A percentile compares a stretch with the other conserved stretches of the same genome.
phyloP scores from a whole-genome alignment of 2,329 filamentous ascomycete species.

The Pseudonectria foliicola region DNA sequence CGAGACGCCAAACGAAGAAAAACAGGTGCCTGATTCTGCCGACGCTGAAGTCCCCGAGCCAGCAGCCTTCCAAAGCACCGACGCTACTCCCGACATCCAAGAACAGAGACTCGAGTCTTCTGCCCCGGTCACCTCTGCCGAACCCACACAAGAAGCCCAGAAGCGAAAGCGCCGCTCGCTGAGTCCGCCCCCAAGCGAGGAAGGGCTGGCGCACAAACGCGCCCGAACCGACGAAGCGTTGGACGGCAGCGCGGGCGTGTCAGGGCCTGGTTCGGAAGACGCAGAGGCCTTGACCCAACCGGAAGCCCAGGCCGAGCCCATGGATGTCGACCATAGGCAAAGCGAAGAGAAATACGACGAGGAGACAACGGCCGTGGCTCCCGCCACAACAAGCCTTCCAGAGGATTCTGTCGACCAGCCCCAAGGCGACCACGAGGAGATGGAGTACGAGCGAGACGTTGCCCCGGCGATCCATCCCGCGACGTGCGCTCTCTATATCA shows the following conservation, averaged over 20 bases:
- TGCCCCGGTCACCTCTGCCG: constrained; percentile 8
- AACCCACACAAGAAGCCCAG: constrained; percentile 37
- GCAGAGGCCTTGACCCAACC: constrained; percentile 6
- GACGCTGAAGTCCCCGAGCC: neutral
- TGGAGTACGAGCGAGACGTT: constrained; percentile 31
- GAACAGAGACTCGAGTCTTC: constrained; percentile 3
- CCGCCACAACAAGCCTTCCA: neutral
- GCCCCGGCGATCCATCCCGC: constrained; percentile 61
- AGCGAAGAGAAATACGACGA: constrained; percentile 1
- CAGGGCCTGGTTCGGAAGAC: constrained; percentile 6
- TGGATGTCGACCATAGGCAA: constrained; percentile 6
- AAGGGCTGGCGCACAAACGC: constrained; percentile 50
- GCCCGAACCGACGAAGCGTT: constrained; percentile 33
- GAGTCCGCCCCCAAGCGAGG: constrained; percentile 49
- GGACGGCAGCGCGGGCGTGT: constrained; percentile 7
- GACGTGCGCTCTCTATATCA: constrained; percentile 78
- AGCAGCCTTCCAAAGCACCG: constrained; percentile 2
- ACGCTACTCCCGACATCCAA: constrained; percentile 7
- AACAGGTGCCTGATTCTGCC: neutral
- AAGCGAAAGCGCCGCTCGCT: constrained; percentile 62
- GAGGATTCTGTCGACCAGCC: constrained; percentile 3
- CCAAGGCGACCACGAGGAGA: constrained; percentile 15
- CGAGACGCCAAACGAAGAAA: constrained; percentile 1
- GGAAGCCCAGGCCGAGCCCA: constrained; percentile 8
- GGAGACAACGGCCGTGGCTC: constrained; percentile 8